Conservation (phyloP, 208 protist genomes). For the Strigomonas galati region DNA sequence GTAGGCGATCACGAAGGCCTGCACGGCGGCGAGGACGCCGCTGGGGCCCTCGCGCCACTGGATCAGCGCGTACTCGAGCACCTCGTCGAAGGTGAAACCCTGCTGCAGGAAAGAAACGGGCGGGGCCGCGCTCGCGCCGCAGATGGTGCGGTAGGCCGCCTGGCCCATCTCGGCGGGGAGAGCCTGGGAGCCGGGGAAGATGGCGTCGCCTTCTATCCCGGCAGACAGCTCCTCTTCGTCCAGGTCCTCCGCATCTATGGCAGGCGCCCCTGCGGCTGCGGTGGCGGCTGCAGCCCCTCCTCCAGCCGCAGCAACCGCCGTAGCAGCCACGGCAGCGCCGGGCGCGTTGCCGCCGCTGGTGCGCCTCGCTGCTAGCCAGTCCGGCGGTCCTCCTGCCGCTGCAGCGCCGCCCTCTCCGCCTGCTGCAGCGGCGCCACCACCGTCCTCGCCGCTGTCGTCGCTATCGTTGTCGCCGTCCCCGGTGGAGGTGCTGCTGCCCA, state of each 20-base stretch:
- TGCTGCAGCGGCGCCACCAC: background rate
- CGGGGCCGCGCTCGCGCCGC: conserved; percentile 25
- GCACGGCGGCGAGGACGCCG: conserved; percentile 58
- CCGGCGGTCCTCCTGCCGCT: background rate
- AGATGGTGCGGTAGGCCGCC: conserved; percentile 44
- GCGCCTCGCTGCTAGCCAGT: too few species aligned
- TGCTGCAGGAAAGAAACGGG: conserved; percentile 46
- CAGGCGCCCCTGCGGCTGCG: too few species aligned
- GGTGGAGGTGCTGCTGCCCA: conserved; percentile 21
- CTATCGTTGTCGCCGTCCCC: conserved; percentile 5
- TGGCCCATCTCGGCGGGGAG: conserved; percentile 25
- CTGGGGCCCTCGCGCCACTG: conserved; percentile 59
- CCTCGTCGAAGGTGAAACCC: conserved; percentile 65
- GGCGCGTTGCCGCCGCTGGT: too few species aligned
- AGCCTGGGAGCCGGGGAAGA: conserved; percentile 11
- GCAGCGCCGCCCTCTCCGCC: background rate
- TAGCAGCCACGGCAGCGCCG: too few species aligned
- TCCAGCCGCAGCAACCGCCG: background rate
- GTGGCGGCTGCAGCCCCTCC: too few species aligned
- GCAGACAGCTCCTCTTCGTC: conserved; percentile 9
- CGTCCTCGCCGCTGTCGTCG: conserved; percentile 10
- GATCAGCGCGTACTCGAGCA: conserved; percentile 59
- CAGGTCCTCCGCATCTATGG: background rate
- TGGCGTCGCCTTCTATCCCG: conserved; percentile 2
- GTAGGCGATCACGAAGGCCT: conserved; percentile 61